Conservation (phyloP, 371 early-diverging fungal genomes). For the Apophysomyces sp. region DNA sequence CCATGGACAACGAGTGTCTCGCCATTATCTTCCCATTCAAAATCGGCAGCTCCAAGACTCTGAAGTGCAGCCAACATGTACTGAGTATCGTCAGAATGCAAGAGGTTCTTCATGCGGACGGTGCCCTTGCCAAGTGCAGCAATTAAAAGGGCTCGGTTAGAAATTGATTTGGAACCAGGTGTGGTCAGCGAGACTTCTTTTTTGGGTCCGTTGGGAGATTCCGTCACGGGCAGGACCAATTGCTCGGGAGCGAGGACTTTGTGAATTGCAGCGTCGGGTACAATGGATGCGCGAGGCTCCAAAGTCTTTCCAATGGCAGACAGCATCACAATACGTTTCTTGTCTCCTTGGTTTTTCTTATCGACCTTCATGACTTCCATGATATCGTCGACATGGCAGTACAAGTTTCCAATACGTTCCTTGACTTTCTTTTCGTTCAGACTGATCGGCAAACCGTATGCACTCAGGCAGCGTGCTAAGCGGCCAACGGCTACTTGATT, state of each 20-base stretch:
- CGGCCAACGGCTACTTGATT: constrained; percentile 90
- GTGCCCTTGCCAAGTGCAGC: constrained; percentile 89
- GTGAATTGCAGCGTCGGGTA: constrained; percentile 81
- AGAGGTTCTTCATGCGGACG: constrained; percentile 81
- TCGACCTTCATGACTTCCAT: constrained; percentile 93
- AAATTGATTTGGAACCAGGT: constrained; percentile 96
- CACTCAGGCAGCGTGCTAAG: constrained; percentile 80
- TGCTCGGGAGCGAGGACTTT: constrained; percentile 82
- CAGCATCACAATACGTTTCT: constrained; percentile 92
- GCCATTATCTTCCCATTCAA: constrained; percentile 92
- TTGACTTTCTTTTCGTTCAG: constrained; percentile 78
- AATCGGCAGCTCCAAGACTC: constrained; percentile 81
- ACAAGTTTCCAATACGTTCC: constrained; percentile 61
- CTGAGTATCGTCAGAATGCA: constrained; percentile 97
- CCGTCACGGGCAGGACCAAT: constrained; percentile 65
- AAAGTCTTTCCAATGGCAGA: constrained; percentile 81
- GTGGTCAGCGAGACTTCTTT: constrained; percentile 67
- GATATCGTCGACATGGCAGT: constrained; percentile 76
- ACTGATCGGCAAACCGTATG: constrained; percentile 87
- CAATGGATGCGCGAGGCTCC: constrained; percentile 80
- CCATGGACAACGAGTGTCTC: constrained; percentile 88
- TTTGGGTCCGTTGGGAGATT: constrained; percentile 41
- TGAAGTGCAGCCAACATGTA: constrained; percentile 94
- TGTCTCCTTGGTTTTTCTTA: constrained; percentile 93
- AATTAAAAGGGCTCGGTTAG: constrained; percentile 92